Evolutionary conservation across 2,329 filamentous ascomycete species (phyloP).

Genomic region (Aspergillus niger): DNA sequence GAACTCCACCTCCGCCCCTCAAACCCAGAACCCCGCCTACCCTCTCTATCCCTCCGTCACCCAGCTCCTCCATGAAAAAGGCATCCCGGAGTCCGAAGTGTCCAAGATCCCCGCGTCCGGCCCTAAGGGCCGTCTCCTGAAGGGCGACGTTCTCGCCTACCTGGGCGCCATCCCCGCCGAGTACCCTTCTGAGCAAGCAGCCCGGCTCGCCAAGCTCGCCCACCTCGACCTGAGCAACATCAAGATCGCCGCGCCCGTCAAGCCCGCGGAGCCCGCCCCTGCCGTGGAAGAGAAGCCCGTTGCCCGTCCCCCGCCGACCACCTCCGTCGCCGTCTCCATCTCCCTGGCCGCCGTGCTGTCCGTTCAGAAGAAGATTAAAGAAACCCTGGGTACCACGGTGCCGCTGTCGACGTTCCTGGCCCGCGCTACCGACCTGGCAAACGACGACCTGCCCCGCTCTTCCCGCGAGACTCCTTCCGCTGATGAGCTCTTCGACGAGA

Average conservation of each 20-base stretch:
- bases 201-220: constrained; percentile 70
- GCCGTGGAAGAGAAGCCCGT: constrained; percentile 35
- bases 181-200: constrained; percentile 70
- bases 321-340: constrained; percentile 67
- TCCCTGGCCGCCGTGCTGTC: constrained; percentile 77
- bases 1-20: constrained; percentile 36
- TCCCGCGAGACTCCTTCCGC: constrained; percentile 66
- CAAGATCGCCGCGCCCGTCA: constrained; percentile 65
- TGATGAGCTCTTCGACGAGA: constrained; percentile 84
- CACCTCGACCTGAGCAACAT: constrained; percentile 96
- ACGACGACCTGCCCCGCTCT: constrained; percentile 76
- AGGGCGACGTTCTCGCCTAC: constrained; percentile 92
- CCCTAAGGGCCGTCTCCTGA: constrained; percentile 83
- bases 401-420: constrained; percentile 85
- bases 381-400: constrained; percentile 74
- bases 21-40: constrained; percentile 48
- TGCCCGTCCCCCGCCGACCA: constrained; percentile 32
- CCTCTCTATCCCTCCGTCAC: constrained; percentile 73
- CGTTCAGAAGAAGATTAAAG: constrained; percentile 77
- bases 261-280: constrained; percentile 39
- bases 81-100: constrained; percentile 72
- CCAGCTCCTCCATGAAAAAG: constrained; percentile 77
- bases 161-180: constrained; percentile 73
- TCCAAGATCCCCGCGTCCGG: constrained; percentile 84
- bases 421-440: constrained; percentile 82